phyloP scores from a whole-genome alignment of 768 basidiomycete species.

The Russula foetens region DNA sequence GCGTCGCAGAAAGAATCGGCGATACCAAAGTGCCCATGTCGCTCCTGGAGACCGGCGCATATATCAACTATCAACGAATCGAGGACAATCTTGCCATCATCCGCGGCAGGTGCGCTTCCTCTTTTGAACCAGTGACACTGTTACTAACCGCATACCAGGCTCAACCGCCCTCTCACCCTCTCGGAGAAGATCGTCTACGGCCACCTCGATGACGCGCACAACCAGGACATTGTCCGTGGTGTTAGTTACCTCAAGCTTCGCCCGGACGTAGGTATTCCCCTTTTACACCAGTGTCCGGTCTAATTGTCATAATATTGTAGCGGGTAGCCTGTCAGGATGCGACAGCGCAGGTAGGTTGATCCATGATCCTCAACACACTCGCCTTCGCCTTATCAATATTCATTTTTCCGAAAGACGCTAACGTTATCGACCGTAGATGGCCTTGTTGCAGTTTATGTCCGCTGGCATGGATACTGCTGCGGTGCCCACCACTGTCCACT shows the following conservation, averaged over 20 bases:
- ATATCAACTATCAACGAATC: slow-evolving; percentile 94
- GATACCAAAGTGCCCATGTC: slow-evolving; percentile 90
- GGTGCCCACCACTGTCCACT: slow-evolving; percentile 97
- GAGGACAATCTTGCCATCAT: slow-evolving; percentile 93
- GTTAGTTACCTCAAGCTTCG: slow-evolving; percentile 94
- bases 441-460: slow-evolving; percentile 99
- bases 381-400: neutral
- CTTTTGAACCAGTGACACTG: neutral
- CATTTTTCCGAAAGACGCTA: neutral
- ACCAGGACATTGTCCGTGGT: slow-evolving; percentile 87
- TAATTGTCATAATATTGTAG: slow-evolving; percentile 30
- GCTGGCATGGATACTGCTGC: slow-evolving; percentile 97
- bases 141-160: slow-evolving; percentile 34
- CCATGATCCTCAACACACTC: neutral
- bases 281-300: slow-evolving; percentile 12
- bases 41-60: slow-evolving; percentile 69
- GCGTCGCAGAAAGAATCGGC: slow-evolving; percentile 66
- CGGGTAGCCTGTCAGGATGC: slow-evolving; percentile 90
- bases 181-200: slow-evolving; percentile 98
- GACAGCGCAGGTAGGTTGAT: slow-evolving; percentile 53
- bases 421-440: slow-evolving; percentile 59
- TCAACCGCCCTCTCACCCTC: slow-evolving; percentile 84
- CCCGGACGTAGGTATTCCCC: slow-evolving; percentile 69
- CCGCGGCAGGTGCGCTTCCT: slow-evolving; percentile 54
- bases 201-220: slow-evolving; percentile 90